phyloP scores from a whole-genome alignment of 2,329 filamentous ascomycete species.

The Metarhizium sp. region DNA sequence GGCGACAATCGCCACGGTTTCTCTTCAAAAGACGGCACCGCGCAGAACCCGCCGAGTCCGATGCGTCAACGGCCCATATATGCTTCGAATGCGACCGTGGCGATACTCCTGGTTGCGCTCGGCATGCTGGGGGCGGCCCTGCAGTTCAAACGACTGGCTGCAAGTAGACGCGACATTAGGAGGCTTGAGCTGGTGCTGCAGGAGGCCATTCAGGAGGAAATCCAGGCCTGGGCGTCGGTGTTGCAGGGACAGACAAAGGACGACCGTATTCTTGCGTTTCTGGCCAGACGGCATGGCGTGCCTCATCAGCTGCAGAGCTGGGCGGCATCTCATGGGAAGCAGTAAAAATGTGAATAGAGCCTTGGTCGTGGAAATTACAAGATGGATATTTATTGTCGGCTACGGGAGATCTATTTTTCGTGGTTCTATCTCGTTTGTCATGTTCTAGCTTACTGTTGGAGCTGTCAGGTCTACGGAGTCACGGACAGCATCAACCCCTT shows the following conservation, averaged over 20 bases:
- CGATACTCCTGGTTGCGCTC: constrained; percentile 6
- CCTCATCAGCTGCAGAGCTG: not conserved
- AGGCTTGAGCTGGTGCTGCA: constrained; percentile 1
- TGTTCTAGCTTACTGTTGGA: too few relatives aligned
- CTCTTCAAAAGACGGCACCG: not conserved
- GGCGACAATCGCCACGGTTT: not conserved
- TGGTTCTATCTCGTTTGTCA: too few relatives aligned
- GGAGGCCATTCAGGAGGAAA: constrained; percentile 3
- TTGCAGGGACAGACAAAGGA: constrained; percentile 8
- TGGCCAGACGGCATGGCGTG: constrained; percentile 3
- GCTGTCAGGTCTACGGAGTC: too few relatives aligned
- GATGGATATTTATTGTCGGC: not conserved
- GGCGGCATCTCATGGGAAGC: not conserved
- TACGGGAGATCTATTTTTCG: not conserved
- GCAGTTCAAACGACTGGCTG: not conserved
- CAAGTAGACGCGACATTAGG: constrained; percentile 22
- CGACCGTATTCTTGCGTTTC: constrained; percentile 11
- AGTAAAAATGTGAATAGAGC: not conserved
- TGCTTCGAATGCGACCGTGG: constrained; percentile 8
- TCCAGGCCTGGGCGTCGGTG: not conserved
- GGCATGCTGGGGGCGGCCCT: constrained; percentile 6
- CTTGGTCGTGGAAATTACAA: not conserved
- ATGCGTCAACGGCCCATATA: constrained; percentile 1
- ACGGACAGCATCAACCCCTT: too few relatives aligned
- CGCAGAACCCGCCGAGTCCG: not conserved